phyloP scores from a whole-genome alignment of 2,329 filamentous ascomycete genomes.

The Aaosphaeria arxii region DNA sequence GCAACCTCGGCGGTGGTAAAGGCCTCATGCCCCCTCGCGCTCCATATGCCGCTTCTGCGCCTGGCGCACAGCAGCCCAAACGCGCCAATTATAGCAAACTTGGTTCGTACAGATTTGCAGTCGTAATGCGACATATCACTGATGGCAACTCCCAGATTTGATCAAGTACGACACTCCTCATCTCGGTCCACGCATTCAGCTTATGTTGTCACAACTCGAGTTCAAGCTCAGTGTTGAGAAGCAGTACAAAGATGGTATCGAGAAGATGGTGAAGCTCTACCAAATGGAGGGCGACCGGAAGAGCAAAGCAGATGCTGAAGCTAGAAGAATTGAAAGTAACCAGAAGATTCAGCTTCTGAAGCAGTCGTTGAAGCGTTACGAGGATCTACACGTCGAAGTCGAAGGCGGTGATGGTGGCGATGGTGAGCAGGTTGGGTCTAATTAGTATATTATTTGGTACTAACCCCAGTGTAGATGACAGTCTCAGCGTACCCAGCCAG shows the following conservation, averaged over 20 bases:
- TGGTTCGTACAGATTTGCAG: conserved; percentile 54
- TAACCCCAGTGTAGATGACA: conserved; percentile 68
- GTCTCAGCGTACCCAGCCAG: conserved; percentile 90
- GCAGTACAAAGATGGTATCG: conserved; percentile 97
- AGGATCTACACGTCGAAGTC: conserved; percentile 93
- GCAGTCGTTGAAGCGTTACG: conserved; percentile 93
- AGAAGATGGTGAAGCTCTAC: conserved; percentile 98
- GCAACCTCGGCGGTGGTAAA: conserved; percentile 61
- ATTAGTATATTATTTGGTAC: conserved; percentile 12
- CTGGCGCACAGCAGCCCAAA: conserved; percentile 61
- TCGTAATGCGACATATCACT: conserved; percentile 11
- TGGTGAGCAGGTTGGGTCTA: conserved; percentile 54
- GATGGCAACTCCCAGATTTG: conserved; percentile 61
- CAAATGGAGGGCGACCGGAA: conserved; percentile 96
- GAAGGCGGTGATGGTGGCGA: conserved; percentile 74
- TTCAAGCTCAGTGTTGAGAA: conserved; percentile 99
- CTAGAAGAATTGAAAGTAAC: conserved; percentile 86
- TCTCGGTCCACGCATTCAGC: conserved; percentile 93
- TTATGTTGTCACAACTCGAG: conserved; percentile 97
- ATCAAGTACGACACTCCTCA: conserved; percentile 98
- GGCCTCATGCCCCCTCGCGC: conserved; percentile 78
- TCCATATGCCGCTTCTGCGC: conserved; percentile 72
- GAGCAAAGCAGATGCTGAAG: conserved; percentile 89
- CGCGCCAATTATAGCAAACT: conserved; percentile 94
- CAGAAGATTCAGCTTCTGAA: conserved; percentile 96